Base-by-base conservation (phyloP, 345 rosid genomes). In the Euphorbia lathyris region DNA sequence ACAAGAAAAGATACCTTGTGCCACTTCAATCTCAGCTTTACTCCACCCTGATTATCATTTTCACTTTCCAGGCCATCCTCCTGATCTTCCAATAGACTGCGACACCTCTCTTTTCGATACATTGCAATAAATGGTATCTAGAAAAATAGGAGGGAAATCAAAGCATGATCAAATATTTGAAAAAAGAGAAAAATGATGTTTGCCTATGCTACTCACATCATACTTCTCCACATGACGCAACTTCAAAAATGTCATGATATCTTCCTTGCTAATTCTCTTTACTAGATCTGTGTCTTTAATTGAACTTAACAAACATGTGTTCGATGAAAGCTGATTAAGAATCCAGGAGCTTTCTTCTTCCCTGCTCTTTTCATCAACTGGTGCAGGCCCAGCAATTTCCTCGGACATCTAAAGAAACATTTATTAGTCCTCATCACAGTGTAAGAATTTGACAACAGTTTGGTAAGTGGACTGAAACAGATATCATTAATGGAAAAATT, bases 111-210 rank as follows among this genome's bases (percentile, higher is more conserved):
- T 16, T 56, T 69, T 42, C 72, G 52, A 43, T 69, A 69, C 65
- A 58, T 69, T 42, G 72, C 72, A 38, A 69, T 69, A 58, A 69
- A 56, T 40, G 72, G 72, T 22, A 69, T 58, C 72, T 69, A 58
- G 52, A 38, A 69, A 68, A 43, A 14, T 4, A 25, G 38, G n/a
- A 57, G 17, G 13, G 4, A 40, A 5, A 58, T 29, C 7, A 11
- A 25, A 58, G n/a, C 30, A 58, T 14, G 42, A 13, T 67, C 7
- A 17, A 6, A 51, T 1, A 36, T 14, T 19, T 67, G 11, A 16
- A 67, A 16, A 29, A 4, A 10, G 9, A 50, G 9, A 3, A 32
- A 25, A n/a, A 3, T 20, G 4, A 26, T 0, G 2, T 1, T 16
- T 22, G 38, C 27, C 36, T 29, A 66, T 30, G 34, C 7, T 58